These are phyloP conservation scores for Trypanosoma melophagium DNA, from an alignment of 208 protist species.

Conservation along the genomic window DNA sequence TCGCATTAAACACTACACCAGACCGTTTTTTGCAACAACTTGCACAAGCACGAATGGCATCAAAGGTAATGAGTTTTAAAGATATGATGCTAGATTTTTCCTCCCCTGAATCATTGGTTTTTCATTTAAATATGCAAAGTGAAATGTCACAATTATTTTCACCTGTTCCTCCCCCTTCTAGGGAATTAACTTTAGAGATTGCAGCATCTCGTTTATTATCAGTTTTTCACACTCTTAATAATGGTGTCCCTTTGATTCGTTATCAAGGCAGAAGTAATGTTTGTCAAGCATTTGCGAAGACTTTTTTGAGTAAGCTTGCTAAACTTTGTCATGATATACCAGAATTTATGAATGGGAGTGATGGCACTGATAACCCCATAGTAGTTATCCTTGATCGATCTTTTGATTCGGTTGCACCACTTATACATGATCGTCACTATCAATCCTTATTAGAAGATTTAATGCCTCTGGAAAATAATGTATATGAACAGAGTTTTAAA, in stretches of 20 bases:
- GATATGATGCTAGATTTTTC: conserved; percentile 75
- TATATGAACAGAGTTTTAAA: conserved; percentile 64
- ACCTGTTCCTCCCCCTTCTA: conserved; percentile 25
- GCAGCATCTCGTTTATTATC: conserved; percentile 50
- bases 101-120: conserved; percentile 61
- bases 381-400: conserved; percentile 86
- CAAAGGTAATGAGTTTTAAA: conserved; percentile 50
- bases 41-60: conserved; percentile 41
- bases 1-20: conserved; percentile 52
- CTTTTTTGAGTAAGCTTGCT: conserved; percentile 45
- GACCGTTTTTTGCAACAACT: conserved; percentile 47
- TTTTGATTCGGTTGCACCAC: conserved; percentile 65
- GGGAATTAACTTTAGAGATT: conserved; percentile 45
- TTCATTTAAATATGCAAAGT: conserved; percentile 57
- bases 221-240: conserved; percentile 62
- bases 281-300: conserved; percentile 42
- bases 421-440: conserved; percentile 86
- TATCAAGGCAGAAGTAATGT: conserved; percentile 60
- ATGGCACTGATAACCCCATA: conserved; percentile 33
- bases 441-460: conserved; percentile 82
- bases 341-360: conserved; percentile 31
- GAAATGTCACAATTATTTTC: conserved; percentile 57
- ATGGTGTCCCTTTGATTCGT: conserved; percentile 57
- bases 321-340: conserved; percentile 38
- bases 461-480: conserved; percentile 48